Base-by-base conservation (phyloP, 75 land plant genomes). In the Selaginella moellendorffii region DNA sequence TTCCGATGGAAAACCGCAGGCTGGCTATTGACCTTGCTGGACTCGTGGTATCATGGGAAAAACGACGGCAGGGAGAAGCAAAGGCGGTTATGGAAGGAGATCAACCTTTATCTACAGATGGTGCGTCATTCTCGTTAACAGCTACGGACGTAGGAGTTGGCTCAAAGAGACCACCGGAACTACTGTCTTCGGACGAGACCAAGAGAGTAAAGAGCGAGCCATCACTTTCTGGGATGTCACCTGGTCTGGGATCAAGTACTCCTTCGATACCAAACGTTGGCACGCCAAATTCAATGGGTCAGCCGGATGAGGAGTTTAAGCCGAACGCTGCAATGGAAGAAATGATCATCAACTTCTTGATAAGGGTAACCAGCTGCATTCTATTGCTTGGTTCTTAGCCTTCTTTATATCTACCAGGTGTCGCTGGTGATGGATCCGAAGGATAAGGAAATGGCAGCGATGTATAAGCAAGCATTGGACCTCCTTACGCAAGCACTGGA, bases 251-350 rank as follows among this genome's bases (percentile, higher is more conserved):
- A 58, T 29, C 74, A 19, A 75, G 83, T 62, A 80, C 80, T 27
- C 69, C 82, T n/a, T 74, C 85, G 2, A 95, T 88, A 29, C 91
- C 97, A 24, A 90, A 86, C 64, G 76, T 95, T 63, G 99, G 86
- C 26, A 95, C 99, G 51, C 91, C 99, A 68, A 95, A 86, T 36
- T 80, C 90, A 26, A 74, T 78, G 56, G 74, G 81, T 25, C 97
- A 90, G 75, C 72, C 88, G 66, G 99, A 95, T 80, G 97, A 90
- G 68, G 97, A 90, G 68, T 95, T 82, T 65, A 95, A 95, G 72
- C 99, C 99, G 30, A 95, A 95, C 80, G 88, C 99, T 65, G 99
- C 99, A 0, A 95, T 95, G 99, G 99, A 95, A 67, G 99, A 95
- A 68, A 95, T 90, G 99, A 86, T 95, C 26, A 95, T 95, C 53